These are phyloP conservation scores for Primulina tabacum DNA, from an alignment of 257 asterid species.

Conservation along the genomic window DNA sequence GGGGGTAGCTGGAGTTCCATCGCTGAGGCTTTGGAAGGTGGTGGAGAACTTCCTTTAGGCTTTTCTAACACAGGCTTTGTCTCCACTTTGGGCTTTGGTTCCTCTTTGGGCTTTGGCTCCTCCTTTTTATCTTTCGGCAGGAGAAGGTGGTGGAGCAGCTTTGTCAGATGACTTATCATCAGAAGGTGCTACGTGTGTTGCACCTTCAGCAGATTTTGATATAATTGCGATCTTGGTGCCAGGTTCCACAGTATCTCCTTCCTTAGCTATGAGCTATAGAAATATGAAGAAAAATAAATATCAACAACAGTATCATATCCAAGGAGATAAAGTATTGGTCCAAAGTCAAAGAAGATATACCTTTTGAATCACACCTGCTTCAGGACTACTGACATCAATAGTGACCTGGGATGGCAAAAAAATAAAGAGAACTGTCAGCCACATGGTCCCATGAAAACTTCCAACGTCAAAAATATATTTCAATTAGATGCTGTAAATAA, in stretches of 20 bases:
- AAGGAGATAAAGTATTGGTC: conserved; percentile 1
- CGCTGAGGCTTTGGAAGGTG: conserved; percentile 65
- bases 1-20: conserved; percentile 95
- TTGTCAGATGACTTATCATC: conserved; percentile 74
- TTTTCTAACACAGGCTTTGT: conserved; percentile 47
- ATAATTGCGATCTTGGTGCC: conserved; percentile 86
- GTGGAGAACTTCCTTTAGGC: conserved; percentile 48
- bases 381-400: conserved; percentile 96
- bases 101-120: conserved; percentile 52
- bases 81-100: conserved; percentile 53
- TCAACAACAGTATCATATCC: conserved; percentile 20
- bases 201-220: conserved; percentile 88
- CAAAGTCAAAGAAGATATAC: conserved; percentile 33
- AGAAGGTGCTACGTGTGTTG: conserved; percentile 72
- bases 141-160: conserved; percentile 47
- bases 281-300: conserved; percentile 8
- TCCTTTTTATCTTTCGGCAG: conserved; percentile 56
- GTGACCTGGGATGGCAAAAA: conserved; percentile 62
- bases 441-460: conserved; percentile 12
- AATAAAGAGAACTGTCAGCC: conserved; percentile 22
- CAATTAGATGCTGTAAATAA: conserved; percentile 8
- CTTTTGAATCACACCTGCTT: conserved; percentile 94
- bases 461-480: background rate
- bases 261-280: conserved; percentile 74
- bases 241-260: conserved; percentile 96